phyloP scores from a whole-genome alignment of 306 rosid species.

The Adenanthera pavonina region DNA sequence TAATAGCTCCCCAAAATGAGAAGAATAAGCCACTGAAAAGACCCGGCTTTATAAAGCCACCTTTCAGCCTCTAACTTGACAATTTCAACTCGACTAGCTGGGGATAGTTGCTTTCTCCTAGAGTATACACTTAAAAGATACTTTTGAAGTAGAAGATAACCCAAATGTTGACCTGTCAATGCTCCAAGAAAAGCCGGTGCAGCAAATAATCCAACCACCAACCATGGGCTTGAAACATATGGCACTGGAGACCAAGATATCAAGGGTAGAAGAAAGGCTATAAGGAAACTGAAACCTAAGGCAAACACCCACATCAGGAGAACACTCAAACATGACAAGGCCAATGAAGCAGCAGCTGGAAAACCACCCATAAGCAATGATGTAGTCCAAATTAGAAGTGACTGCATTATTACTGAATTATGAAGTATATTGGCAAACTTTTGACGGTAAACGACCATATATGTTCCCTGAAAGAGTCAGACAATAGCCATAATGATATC shows the following conservation, averaged over 20 bases:
- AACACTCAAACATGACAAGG: constrained; percentile 69
- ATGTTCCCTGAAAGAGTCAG: constrained; percentile 70
- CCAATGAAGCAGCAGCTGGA: constrained; percentile 82
- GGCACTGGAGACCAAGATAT: constrained; percentile 80
- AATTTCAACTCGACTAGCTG: constrained; percentile 56
- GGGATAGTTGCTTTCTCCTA: constrained; percentile 58
- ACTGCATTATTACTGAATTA: constrained; percentile 82
- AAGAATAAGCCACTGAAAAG: constrained; percentile 90
- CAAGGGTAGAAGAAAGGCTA: constrained; percentile 68
- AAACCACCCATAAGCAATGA: constrained; percentile 87
- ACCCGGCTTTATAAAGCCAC: constrained; percentile 96
- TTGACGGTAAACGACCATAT: constrained; percentile 84
- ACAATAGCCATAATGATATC: constrained; percentile 34
- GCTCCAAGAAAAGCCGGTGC: constrained; percentile 96
- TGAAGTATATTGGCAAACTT: constrained; percentile 75
- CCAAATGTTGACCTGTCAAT: constrained; percentile 82
- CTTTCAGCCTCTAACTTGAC: constrained; percentile 91
- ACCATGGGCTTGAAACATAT: constrained; percentile 85
- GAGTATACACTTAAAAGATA: constrained; percentile 63
- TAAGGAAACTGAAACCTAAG: constrained; percentile 61
- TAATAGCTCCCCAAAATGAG: constrained; percentile 80
- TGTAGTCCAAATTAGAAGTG: constrained; percentile 85
- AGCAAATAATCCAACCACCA: constrained; percentile 84
- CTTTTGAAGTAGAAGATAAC: constrained; percentile 70
- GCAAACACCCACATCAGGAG: constrained; percentile 80